Conservation (phyloP, 495 filamentous ascomycete species). For the Stereocaulon alpinum region DNA sequence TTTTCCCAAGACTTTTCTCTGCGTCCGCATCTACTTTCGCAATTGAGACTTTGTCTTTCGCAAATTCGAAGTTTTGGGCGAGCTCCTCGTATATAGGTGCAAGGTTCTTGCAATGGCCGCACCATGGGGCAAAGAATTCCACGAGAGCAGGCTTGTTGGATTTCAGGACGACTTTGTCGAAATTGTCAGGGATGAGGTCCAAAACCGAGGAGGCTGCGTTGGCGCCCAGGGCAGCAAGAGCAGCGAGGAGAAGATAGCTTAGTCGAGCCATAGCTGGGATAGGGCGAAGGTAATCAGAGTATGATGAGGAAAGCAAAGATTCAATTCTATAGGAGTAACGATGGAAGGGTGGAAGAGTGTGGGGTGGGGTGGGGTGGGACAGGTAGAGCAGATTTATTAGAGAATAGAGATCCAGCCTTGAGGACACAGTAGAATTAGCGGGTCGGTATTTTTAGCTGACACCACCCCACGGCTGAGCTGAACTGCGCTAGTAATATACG, state of each 20-base stretch:
- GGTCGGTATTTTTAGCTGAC: neutral
- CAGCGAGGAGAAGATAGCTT: constrained; percentile 36
- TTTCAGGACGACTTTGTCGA: constrained; percentile 78
- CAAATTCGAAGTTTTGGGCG: constrained; percentile 57
- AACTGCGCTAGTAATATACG: neutral
- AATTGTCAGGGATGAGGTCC: constrained; percentile 81
- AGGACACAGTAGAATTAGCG: constrained; percentile 11
- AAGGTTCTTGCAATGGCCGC: constrained; percentile 96
- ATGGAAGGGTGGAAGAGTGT: neutral
- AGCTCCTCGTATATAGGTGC: constrained; percentile 93
- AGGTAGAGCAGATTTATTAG: neutral
- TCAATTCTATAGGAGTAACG: neutral
- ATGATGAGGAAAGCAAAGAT: neutral
- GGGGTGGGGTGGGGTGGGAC: neutral
- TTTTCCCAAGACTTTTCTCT: constrained; percentile 69
- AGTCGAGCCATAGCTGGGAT: constrained; percentile 36
- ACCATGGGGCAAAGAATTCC: constrained; percentile 99
- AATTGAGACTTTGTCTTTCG: constrained; percentile 75
- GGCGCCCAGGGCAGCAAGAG: constrained; percentile 33
- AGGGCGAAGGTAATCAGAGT: neutral
- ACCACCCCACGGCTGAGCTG: neutral
- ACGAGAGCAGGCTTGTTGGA: constrained; percentile 93
- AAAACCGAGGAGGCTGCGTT: constrained; percentile 50
- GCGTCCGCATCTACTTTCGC: constrained; percentile 94
- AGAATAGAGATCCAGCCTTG: constrained; percentile 14